A percentile compares a stretch with the other conserved stretches of the same genome.
phyloP scores from a whole-genome alignment of 768 basidiomycete genomes.

The Psilocybe sp. region DNA sequence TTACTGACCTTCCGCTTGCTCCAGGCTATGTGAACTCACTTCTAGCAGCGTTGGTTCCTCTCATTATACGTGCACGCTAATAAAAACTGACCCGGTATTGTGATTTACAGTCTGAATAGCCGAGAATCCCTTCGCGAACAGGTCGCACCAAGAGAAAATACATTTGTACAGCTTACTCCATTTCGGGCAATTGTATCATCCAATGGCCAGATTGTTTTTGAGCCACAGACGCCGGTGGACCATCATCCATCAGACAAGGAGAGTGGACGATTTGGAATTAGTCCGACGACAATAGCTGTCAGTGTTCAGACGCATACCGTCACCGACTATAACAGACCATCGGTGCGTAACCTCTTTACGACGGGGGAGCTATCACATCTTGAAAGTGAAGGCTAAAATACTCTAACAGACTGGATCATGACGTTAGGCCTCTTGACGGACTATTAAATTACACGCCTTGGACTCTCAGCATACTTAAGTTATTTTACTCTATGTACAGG shows the following conservation, averaged over 20 bases:
- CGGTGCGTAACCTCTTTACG: slow-evolving; percentile 11
- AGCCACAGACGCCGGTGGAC: slow-evolving; percentile 12
- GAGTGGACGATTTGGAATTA: slow-evolving; percentile 2
- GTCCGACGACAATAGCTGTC: slow-evolving; percentile 17
- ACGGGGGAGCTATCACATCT: not conserved
- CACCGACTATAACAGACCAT: slow-evolving; percentile 19
- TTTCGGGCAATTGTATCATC: slow-evolving; percentile 22
- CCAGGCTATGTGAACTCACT: slow-evolving; percentile 51
- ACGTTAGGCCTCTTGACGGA: no score
- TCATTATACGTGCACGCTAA: not conserved
- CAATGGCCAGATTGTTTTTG: slow-evolving; percentile 4
- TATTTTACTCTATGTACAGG: no score
- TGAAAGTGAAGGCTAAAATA: not conserved
- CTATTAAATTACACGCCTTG: no score
- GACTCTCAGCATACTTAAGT: no score
- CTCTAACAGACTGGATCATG: no score
- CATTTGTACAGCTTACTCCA: slow-evolving; percentile 34
- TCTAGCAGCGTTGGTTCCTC: slow-evolving; percentile 43
- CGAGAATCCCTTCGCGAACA: slow-evolving; percentile 44
- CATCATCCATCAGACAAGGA: slow-evolving; percentile 10
- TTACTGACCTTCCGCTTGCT: not conserved
- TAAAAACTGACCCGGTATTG: not conserved
- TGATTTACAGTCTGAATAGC: slow-evolving; percentile 40
- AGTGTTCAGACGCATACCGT: slow-evolving; percentile 33
- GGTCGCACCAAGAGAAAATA: slow-evolving; percentile 26